Evolutionary conservation across 2,329 filamentous ascomycete species (phyloP), one percentile per base, ranked within the genome.

Genomic region (Sporothrix pallida): DNA sequence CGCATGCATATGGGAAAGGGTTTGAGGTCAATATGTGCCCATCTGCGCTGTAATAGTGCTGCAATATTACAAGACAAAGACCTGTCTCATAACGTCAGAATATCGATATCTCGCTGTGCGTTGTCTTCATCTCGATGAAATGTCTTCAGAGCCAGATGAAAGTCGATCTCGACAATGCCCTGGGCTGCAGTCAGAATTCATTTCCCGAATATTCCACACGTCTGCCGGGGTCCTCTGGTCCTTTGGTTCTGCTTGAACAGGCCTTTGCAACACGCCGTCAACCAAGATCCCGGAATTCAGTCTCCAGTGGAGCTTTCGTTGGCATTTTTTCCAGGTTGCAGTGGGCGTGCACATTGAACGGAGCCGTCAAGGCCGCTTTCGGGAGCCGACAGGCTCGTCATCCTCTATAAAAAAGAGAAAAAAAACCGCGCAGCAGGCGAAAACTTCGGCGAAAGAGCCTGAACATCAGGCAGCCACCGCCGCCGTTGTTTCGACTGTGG

Each of bases 251-350:
- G 67, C 31, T 54, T 9, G 58, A 37, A 46, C n/a, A 63, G 52
- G 46, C 31, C 56, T 73, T 42, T 46, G 20, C 20, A 23, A 52
- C 63, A 54, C 71, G 31, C 54, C 58, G 50, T 62, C 62, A 74
- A 71, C 74, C 73, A 71, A 75, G 68, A 74, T 74, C 60, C 74
- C 71, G 73, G 74, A 70, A 73, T 37, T 46, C 54, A 10, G 74
- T 73, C 72, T 37, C 52, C 54, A 10, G 74, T 73, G 74, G 74
- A 71, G 67, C 58, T n/a, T 37, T 17, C 23, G 9, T 13, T 12
- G 68, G 46, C 65, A 8, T 15, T 17, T 37, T 68, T 52, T 5
- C 62, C 62, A 50, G 42, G 44, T 67, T 26, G 63, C 42, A 23
- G n/a, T 13, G 37, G 62, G 37, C 37, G 65, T 60, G 65, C 44